A percentile compares a stretch with the other conserved stretches of the same genome.
Conservation (phyloP, 192 early-diverging fungal genomes). For the Linnemannia hyalina region DNA sequence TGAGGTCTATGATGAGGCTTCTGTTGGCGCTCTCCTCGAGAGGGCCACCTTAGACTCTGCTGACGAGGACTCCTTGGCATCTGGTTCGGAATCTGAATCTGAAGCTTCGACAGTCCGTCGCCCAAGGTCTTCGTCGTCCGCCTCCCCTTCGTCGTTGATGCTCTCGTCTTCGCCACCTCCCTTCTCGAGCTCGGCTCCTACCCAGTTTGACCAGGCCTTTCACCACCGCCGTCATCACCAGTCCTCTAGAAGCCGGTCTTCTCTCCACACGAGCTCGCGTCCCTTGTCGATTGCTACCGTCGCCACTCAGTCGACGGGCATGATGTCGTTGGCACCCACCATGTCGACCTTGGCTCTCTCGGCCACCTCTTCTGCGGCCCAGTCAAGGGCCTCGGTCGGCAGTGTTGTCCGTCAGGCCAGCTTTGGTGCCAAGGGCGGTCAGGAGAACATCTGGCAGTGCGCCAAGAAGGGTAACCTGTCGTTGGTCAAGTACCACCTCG, state of each 20-base stretch:
- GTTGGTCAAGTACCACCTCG: constrained; percentile 31
- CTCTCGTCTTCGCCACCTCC: neutral
- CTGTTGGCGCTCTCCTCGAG: constrained; percentile 23
- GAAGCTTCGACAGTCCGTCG: neutral
- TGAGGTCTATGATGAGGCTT: constrained; percentile 27
- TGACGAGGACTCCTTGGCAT: neutral
- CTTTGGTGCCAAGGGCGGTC: constrained; percentile 20
- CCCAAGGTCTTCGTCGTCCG: neutral
- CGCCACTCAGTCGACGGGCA: constrained; percentile 41
- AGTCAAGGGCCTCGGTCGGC: constrained; percentile 9
- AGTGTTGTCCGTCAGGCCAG: neutral
- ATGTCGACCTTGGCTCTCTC: constrained; percentile 51
- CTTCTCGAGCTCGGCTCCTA: neutral
- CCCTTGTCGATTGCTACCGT: constrained; percentile 38
- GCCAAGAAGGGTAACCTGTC: constrained; percentile 50
- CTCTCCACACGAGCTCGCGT: neutral
- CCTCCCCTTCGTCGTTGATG: neutral
- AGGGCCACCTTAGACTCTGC: neutral
- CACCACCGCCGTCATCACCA: neutral
- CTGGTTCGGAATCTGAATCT: neutral
- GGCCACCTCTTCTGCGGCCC: constrained; percentile 29
- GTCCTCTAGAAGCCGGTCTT: neutral
- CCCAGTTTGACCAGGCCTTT: neutral
- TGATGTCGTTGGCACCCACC: constrained; percentile 45
- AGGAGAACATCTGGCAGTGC: constrained; percentile 51